Evolutionary conservation across 202 grass and related monocot species (phyloP).

Genomic region (Carex arenaria): DNA sequence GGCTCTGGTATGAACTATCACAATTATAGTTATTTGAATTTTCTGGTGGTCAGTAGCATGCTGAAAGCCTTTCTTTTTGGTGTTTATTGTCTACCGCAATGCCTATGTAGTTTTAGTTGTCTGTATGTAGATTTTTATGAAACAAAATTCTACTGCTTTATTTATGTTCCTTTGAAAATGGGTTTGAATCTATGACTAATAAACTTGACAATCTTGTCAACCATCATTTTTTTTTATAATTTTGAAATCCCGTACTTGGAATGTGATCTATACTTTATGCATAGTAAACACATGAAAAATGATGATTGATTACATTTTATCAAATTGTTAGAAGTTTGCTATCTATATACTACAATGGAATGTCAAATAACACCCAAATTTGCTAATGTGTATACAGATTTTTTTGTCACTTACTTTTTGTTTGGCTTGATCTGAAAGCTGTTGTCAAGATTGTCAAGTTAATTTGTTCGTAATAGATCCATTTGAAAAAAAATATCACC

Average conservation of each 20-base stretch:
- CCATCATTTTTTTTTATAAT: not conserved
- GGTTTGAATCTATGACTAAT: not conserved
- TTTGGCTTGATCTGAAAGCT: not conserved
- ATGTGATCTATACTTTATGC: not conserved
- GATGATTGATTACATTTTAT: not conserved
- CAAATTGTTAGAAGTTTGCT: not conserved
- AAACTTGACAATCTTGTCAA: not conserved
- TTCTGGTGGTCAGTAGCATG: not conserved
- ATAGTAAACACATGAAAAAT: not conserved
- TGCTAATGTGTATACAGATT: not conserved
- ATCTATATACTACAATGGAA: not conserved
- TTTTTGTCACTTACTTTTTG: not conserved
- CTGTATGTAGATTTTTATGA: no score
- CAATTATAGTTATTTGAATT: not conserved
- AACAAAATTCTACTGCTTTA: no score
- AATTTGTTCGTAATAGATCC: not conserved
- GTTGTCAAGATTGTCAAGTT: not conserved
- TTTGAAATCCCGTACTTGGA: not conserved
- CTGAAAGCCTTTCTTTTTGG: not conserved
- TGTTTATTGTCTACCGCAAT: not conserved
- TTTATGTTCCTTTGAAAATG: no score
- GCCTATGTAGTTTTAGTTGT: no score
- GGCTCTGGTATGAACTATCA: not conserved
- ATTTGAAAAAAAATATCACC: not conserved
- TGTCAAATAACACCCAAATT: not conserved